Conservation (phyloP, 768 basidiomycete species). For the Agrocybe praecox region DNA sequence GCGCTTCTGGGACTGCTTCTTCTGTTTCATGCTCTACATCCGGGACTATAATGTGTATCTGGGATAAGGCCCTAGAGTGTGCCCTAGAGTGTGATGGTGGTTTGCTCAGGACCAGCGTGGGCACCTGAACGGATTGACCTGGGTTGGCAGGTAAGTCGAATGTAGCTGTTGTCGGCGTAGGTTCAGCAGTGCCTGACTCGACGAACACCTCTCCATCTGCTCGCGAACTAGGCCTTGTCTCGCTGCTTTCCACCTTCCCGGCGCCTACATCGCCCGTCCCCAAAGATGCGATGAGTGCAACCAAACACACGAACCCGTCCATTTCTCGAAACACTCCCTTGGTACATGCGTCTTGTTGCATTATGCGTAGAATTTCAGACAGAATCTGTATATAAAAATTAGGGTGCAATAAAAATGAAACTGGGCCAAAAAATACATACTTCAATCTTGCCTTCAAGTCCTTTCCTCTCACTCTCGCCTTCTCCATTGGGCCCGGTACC, state of each 20-base stretch:
- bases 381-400: slow-evolving; percentile 46
- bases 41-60: neutral
- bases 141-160: neutral
- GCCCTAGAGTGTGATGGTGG: neutral
- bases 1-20: neutral
- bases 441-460: slow-evolving; percentile 47
- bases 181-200: neutral
- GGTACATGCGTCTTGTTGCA: slow-evolving; percentile 65
- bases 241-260: neutral
- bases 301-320: slow-evolving; percentile 78
- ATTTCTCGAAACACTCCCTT: slow-evolving; percentile 80
- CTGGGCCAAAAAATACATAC: slow-evolving; percentile 40
- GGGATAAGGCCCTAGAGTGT: neutral
- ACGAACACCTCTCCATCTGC: neutral
- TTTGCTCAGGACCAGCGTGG: slow-evolving; percentile 4
- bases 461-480: slow-evolving; percentile 37
- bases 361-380: slow-evolving; percentile 65
- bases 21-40: neutral
- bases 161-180: neutral
- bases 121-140: neutral
- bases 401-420: neutral
- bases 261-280: slow-evolving; percentile 23
- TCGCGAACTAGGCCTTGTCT: neutral
- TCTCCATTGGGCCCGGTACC: slow-evolving; percentile 13
- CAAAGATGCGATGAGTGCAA: slow-evolving; percentile 71